Evolutionary conservation across 208 protist genomes (phyloP).

Genomic region (Crithidia bombi): DNA sequence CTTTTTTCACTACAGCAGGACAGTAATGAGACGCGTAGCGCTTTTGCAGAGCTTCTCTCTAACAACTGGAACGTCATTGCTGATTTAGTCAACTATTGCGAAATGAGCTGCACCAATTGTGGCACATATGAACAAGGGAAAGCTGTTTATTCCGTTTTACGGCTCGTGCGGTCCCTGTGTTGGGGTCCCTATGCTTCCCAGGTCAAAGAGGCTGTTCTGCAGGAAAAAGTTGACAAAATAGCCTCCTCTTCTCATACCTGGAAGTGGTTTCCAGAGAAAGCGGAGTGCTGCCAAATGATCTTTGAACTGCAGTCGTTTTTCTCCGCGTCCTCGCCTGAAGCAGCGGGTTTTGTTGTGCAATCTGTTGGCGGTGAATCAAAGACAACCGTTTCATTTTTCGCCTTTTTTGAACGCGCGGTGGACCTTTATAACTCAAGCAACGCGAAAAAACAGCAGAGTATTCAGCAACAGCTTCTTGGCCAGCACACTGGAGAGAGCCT

Average conservation of each 20-base stretch:
- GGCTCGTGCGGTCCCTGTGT: constrained; percentile 6
- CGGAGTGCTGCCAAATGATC: constrained; percentile 5
- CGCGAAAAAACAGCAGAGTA: not conserved
- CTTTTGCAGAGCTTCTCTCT: constrained; percentile 20
- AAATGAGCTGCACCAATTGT: not conserved
- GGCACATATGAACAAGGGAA: not conserved
- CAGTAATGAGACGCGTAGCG: not conserved
- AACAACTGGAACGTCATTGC: constrained; percentile 24
- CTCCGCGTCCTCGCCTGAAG: not conserved
- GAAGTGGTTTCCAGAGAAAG: constrained; percentile 15
- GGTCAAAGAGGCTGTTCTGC: not conserved
- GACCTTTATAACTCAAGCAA: not conserved
- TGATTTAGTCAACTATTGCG: constrained; percentile 20
- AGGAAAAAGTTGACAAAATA: not conserved
- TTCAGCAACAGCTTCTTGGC: not conserved
- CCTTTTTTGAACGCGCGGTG: constrained; percentile 3
- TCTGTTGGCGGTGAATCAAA: no score
- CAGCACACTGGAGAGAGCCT: not conserved
- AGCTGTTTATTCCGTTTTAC: not conserved
- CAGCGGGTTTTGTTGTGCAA: no score
- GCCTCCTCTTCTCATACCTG: not conserved
- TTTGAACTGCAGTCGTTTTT: not conserved
- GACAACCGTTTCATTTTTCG: no score
- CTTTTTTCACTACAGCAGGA: constrained; percentile 15
- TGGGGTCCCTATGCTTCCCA: constrained; percentile 1